Evolutionary conservation across 2,329 filamentous ascomycete species (phyloP).

Genomic region (Fusarium phyllophilum): DNA sequence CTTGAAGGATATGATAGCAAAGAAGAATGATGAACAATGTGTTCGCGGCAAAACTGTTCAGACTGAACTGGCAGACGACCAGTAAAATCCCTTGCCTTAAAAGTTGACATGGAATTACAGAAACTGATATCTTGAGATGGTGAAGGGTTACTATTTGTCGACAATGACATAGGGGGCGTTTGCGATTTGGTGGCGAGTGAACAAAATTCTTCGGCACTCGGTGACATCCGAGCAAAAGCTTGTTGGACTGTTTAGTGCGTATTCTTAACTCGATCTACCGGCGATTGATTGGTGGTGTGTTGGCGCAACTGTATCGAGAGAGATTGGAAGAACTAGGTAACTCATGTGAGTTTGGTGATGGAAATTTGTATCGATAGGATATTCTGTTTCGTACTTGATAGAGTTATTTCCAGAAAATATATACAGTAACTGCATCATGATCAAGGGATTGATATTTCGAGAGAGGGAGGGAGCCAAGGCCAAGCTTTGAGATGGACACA

Average conservation of each 20-base stretch:
- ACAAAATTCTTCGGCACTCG: constrained; percentile 6
- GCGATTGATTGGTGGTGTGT: constrained; percentile 15
- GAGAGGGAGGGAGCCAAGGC: background rate
- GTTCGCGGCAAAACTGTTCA: background rate
- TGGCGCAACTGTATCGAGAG: background rate
- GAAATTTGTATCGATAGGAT: background rate
- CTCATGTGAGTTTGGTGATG: background rate
- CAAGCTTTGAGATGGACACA: background rate
- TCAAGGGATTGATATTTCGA: background rate
- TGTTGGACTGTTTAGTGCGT: constrained; percentile 9
- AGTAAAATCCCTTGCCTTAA: background rate
- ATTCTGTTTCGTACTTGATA: background rate
- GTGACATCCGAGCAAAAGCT: constrained; percentile 29
- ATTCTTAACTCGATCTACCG: background rate
- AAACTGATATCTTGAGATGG: background rate
- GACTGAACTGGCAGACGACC: background rate
- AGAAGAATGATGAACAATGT: constrained; percentile 6
- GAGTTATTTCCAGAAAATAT: background rate
- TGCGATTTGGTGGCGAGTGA: constrained; percentile 13
- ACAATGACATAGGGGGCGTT: constrained; percentile 27
- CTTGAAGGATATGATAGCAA: constrained; percentile 22
- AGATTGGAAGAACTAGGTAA: background rate
- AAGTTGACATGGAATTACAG: background rate
- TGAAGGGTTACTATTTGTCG: background rate
- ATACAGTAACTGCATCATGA: background rate